Evolutionary conservation across 2,329 filamentous ascomycete genomes (phyloP), one percentile per base, ranked within the genome.

Genomic region (Fusarium xylarioides): DNA sequence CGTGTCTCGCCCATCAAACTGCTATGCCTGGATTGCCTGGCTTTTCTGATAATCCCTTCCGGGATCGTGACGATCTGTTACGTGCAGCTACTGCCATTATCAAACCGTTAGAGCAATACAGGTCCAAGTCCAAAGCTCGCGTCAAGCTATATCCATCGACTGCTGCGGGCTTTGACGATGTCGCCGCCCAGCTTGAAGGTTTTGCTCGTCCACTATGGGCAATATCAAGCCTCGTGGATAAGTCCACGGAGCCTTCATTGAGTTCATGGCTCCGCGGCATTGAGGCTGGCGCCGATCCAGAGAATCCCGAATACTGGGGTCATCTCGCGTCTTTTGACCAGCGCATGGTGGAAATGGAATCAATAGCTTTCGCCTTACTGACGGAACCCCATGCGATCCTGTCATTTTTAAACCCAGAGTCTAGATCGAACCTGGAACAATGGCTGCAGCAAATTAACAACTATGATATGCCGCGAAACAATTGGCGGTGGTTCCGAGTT

Each of bases 291-390:
- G 80, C 79, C 2, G 78, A 84, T 37, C 81, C 81, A 1, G 53
- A 62, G 2, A 72, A 78, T 37, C 40, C 62, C 1, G 82, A 83
- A 47, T 88, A 86, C 68, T 88, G 86, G 86, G 86, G 85, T 0
- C 75, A 80, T 7, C 81, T 88, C 2, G 77, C 79, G 0, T 76
- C 85, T 15, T 80, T 80, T 11, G 86, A 88, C 59, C 86, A 88
- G 71, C 77, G 86, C 4, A 88, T 88, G 86, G 86, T 88, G 2
- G 86, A 88, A 69, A 83, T 85, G 57, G 86, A 88, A 70, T 84
- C 85, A 15, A 81, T 88, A 15, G 82, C 85, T 1, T 86, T 84
- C 71, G 85, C 85, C 1, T 76, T 88, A 2, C 77, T 88, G 2
- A 76, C 79, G 7, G 82, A 84, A 0, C 85, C 86, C 3, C 73